phyloP scores from a whole-genome alignment of 78 protist species.

The Dictyostelium brefeldianum region DNA sequence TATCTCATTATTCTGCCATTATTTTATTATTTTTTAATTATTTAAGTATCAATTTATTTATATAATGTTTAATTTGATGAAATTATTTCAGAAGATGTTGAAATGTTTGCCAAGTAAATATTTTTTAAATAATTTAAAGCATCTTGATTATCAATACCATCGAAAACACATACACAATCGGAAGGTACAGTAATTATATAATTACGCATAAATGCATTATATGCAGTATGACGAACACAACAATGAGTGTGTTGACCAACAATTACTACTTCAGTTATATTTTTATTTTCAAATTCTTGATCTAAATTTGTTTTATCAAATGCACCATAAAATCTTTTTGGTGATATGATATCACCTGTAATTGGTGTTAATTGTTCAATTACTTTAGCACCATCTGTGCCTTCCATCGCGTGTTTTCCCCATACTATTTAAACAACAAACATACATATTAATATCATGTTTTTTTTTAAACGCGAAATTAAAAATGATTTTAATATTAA shows the following conservation, averaged over 20 bases:
- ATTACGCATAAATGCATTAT: background rate
- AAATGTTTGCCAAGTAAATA: slow-evolving; percentile 24
- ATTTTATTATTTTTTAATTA: background rate
- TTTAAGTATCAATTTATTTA: background rate
- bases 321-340: slow-evolving; percentile 46
- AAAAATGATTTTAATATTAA: too few relatives aligned
- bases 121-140: slow-evolving; percentile 25
- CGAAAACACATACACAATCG: slow-evolving; percentile 31
- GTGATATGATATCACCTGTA: slow-evolving; percentile 7
- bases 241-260: slow-evolving; percentile 55
- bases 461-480: too few relatives aligned
- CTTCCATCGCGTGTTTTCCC: slow-evolving; percentile 59
- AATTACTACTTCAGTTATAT: background rate
- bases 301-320: slow-evolving; percentile 12
- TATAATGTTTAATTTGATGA: background rate
- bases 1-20: too few relatives aligned
- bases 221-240: slow-evolving; percentile 42
- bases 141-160: slow-evolving; percentile 14
- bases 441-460: too few relatives aligned
- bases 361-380: slow-evolving; percentile 25
- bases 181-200: slow-evolving; percentile 5
- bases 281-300: background rate
- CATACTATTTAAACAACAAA: too few relatives aligned
- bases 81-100: background rate
- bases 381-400: slow-evolving; percentile 36